phyloP scores from a whole-genome alignment of 305 asterid genomes.

The Fraxinus sp. region DNA sequence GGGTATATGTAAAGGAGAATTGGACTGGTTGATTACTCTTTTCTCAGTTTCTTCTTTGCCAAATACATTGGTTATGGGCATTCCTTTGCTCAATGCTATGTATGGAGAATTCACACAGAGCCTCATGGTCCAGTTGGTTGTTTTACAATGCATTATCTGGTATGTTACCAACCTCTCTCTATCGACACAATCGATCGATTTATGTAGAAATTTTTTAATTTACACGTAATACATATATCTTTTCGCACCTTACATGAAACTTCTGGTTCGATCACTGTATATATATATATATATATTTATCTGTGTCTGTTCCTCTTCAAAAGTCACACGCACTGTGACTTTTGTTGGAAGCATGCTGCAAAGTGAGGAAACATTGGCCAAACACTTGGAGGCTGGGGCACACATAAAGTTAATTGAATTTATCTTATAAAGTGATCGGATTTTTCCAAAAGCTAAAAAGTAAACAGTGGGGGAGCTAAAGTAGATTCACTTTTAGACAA shows the following conservation, averaged over 20 bases:
- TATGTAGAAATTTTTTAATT: neutral
- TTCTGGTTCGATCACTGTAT: neutral
- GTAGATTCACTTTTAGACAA: neutral
- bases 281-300: neutral
- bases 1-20: constrained; percentile 32
- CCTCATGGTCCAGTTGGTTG: constrained; percentile 71
- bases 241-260: neutral
- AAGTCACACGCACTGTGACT: neutral
- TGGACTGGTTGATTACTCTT: constrained; percentile 67
- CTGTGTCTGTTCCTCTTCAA: neutral
- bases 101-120: constrained; percentile 61
- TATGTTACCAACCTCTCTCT: constrained; percentile 9
- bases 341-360: constrained; percentile 26
- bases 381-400: constrained; percentile 27
- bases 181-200: neutral
- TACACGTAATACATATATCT: neutral
- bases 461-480: neutral
- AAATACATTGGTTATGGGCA: constrained; percentile 72
- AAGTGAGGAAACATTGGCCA: constrained; percentile 33
- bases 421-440: constrained; percentile 25
- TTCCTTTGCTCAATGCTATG: constrained; percentile 72
- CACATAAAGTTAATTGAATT: constrained; percentile 31
- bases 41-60: constrained; percentile 74
- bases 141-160: constrained; percentile 80
- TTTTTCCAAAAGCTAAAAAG: constrained; percentile 22